Base-by-base conservation (phyloP, 768 basidiomycete species). In the Cystobasidiopsis lactophilus region DNA sequence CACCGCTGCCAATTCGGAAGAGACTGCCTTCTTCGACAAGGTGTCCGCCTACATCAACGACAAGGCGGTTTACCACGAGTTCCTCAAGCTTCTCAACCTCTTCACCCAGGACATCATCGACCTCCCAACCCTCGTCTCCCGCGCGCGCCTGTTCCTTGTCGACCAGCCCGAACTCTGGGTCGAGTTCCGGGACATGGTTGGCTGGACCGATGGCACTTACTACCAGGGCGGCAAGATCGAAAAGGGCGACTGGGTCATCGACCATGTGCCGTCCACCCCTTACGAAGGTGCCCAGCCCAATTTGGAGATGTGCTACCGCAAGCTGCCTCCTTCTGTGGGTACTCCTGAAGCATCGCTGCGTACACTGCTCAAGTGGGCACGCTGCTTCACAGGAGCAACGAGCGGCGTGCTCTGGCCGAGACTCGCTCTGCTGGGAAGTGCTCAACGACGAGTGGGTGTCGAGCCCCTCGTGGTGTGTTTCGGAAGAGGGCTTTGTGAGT, bases 361-460 rank as follows among this genome's bases (percentile, higher is more conserved):
- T 16, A 35, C 7, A 7, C n/a, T n/a, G n/a, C 33, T 35, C 33
- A 35, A 35, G 7, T 16, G 33, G 16, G 33, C 9, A 16, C 33
- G 9, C 7, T 7, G n/a, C 1, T 18, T 1, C 56, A 48, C 60
- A 93, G 88, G 91, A 96, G 69, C 76, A 80, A 58, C 74, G 76
- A 38, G 68, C 95, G 19, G 82, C 85, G 26, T 96, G 93, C 65
- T 93, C 93, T 2, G 89, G 83, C 11, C 79, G 93, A 27, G 89
- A 95, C 61, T 77, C 85, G 57, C 79, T 95, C 52, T 89, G 84
- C 64, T 83, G 88, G 65, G 86, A 85, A 27, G 88, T 98, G 27
- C 74, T 98, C 43, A 98, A 98, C 64, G 89, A 96, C 63, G 77
- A 80, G 59, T 96, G 93, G 91, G 86, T 96, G 11, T 93, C 91